Percentiles rank a stretch among this genome's conserved stretches.
These are phyloP conservation scores for Periconia macrospinosa DNA, from an alignment of 2,329 filamentous ascomycete genomes.

Conservation along the genomic window DNA sequence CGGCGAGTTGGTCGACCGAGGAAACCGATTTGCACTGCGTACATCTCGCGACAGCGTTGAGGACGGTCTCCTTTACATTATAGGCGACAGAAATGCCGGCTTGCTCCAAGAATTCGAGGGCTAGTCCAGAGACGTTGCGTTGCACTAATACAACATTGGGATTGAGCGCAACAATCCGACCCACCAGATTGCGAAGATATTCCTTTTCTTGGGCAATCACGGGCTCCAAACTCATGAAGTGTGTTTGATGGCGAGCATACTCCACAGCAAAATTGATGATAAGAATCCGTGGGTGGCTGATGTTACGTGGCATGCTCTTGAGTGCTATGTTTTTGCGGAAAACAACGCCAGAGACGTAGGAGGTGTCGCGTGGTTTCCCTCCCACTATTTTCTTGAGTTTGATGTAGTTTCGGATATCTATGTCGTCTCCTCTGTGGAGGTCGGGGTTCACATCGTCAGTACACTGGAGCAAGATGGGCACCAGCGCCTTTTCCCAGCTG, in stretches of 20 bases:
- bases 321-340: conserved; percentile 96
- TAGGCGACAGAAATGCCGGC: conserved; percentile 91
- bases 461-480: conserved; percentile 86
- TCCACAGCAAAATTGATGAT: conserved; percentile 95
- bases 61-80: conserved; percentile 94
- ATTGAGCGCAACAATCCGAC: conserved; percentile 81
- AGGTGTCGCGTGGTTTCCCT: conserved; percentile 84
- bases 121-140: conserved; percentile 87
- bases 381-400: conserved; percentile 97
- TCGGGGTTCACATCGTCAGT: conserved; percentile 95
- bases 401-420: conserved; percentile 96
- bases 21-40: conserved; percentile 91
- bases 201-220: conserved; percentile 97
- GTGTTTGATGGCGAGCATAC: conserved; percentile 87
- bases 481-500: conserved; percentile 86
- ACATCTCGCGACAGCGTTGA: conserved; percentile 91
- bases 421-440: conserved; percentile 86
- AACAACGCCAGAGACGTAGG: conserved; percentile 95
- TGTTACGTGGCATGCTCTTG: conserved; percentile 92
- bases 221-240: conserved; percentile 97
- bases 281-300: conserved; percentile 80
- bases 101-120: conserved; percentile 83
- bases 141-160: conserved; percentile 90
- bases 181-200: conserved; percentile 87
- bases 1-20: conserved; percentile 88